These are phyloP conservation scores for Hortiboletus flavorubellus DNA, from an alignment of 768 basidiomycete genomes.

Conservation along the genomic window DNA sequence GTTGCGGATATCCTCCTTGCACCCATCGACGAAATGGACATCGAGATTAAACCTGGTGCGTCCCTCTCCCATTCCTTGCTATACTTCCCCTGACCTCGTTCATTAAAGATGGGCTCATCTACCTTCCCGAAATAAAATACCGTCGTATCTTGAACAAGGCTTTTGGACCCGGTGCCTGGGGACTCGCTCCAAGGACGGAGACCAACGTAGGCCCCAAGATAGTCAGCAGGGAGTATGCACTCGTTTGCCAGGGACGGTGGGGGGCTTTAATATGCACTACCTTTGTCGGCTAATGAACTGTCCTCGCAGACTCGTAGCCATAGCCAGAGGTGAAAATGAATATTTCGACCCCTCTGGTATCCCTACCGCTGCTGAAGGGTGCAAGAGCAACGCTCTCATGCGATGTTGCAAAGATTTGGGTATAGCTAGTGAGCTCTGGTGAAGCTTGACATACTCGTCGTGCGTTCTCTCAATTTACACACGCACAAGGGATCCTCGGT, in stretches of 20 bases:
- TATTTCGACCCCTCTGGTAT: conserved; percentile 91
- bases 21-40: conserved; percentile 70
- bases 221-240: conserved; percentile 91
- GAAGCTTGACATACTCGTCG: conserved; percentile 16
- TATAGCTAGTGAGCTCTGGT: conserved; percentile 96
- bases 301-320: conserved; percentile 67
- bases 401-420: conserved; percentile 96
- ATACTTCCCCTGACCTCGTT: neutral
- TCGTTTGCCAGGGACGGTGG: conserved; percentile 89
- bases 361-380: conserved; percentile 90
- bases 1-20: conserved; percentile 68
- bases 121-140: conserved; percentile 97
- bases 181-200: conserved; percentile 89
- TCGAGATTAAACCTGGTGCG: conserved; percentile 93
- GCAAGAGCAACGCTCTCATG: conserved; percentile 97
- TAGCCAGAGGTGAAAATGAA: conserved; percentile 94
- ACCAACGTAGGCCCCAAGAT: conserved; percentile 85
- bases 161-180: conserved; percentile 97
- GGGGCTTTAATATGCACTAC: conserved; percentile 17
- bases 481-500: conserved; percentile 80
- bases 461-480: neutral
- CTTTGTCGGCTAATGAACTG: neutral
- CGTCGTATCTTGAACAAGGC: conserved; percentile 87
- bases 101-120: conserved; percentile 78
- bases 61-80: neutral